phyloP scores from a whole-genome alignment of 179 eudicot species.

The Monotropa hypopitys region DNA sequence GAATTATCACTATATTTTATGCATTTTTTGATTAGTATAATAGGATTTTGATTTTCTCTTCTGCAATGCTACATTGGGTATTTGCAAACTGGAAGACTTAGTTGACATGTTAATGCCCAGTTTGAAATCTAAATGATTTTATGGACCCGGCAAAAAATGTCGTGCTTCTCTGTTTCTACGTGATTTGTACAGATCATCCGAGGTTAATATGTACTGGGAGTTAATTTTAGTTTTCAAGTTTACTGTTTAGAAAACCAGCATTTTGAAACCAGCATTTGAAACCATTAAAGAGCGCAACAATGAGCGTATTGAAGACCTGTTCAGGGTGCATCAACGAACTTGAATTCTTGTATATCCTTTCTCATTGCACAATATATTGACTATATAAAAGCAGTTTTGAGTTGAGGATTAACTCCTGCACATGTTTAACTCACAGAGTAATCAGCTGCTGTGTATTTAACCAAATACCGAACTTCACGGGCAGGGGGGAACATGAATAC shows the following conservation, averaged over 20 bases:
- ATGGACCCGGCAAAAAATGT: not conserved
- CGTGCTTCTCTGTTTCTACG: not conserved
- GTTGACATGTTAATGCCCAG: not conserved
- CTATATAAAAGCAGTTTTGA: not conserved
- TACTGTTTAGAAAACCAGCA: not conserved
- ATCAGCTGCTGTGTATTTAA: not conserved
- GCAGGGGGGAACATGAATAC: not conserved
- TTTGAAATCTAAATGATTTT: not conserved
- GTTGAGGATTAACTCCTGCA: not conserved
- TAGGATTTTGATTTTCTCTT: not conserved
- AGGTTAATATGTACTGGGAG: not conserved
- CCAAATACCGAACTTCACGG: not conserved
- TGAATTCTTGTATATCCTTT: not conserved
- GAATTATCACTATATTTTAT: not conserved
- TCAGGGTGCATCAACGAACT: not conserved
- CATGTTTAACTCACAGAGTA: not conserved
- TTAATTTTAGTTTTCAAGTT: not conserved
- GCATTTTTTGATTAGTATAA: not conserved
- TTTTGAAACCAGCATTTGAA: no score
- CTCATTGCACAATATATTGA: not conserved
- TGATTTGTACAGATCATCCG: not conserved
- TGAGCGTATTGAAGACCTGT: not conserved
- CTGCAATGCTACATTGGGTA: not conserved
- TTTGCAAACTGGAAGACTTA: constrained; percentile 1
- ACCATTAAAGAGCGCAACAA: no score